Conservation (phyloP, 345 rosid species). For the Dipteronia dyeriana region DNA sequence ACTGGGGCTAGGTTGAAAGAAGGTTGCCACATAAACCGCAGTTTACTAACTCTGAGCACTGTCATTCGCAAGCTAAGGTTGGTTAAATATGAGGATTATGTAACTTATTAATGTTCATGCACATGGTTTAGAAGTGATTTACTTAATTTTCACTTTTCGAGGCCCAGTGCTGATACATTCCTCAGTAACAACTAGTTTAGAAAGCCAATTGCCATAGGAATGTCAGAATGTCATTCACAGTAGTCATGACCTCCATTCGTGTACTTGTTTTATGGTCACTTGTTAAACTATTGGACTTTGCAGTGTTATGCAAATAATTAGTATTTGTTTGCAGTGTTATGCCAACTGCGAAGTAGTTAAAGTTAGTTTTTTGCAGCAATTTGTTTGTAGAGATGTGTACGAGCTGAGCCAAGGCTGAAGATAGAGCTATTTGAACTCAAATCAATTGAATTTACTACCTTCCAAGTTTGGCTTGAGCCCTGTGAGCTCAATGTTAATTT, state of each 20-base stretch:
- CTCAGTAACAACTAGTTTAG: background rate
- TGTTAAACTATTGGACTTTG: constrained; percentile 1
- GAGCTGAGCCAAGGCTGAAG: background rate
- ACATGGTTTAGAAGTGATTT: background rate
- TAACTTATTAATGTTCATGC: background rate
- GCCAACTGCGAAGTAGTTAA: background rate
- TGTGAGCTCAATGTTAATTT: background rate
- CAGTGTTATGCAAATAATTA: background rate
- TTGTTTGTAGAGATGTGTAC: background rate
- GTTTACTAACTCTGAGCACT: constrained; percentile 90
- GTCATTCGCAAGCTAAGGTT: constrained; percentile 98
- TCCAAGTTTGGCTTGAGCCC: background rate
- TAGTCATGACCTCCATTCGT: background rate
- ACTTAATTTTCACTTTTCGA: background rate
- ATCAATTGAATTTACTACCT: background rate
- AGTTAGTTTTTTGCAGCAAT: background rate
- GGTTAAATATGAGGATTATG: constrained; percentile 12
- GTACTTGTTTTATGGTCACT: background rate
- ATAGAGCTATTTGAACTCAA: background rate
- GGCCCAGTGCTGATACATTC: background rate
- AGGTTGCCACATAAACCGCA: constrained; percentile 97
- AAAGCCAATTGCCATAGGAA: background rate
- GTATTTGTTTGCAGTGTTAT: background rate
- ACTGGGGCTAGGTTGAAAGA: constrained; percentile 92
- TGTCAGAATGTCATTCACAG: background rate